Percentiles rank a stretch among this genome's conserved stretches.
phyloP scores from a whole-genome alignment of 2,329 filamentous ascomycete species.

The Metarhizium humberi region DNA sequence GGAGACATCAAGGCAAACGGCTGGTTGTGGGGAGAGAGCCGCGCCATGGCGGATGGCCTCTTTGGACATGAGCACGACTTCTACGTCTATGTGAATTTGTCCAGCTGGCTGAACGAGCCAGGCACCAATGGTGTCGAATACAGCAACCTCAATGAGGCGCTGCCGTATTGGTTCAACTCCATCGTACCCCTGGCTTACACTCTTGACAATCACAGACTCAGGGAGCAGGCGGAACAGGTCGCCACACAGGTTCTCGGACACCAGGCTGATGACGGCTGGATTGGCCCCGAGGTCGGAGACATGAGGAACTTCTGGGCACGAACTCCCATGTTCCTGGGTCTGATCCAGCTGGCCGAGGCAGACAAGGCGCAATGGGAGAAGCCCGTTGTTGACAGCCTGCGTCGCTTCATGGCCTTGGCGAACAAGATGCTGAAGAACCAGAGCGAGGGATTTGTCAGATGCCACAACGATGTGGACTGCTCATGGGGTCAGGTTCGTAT shows the following conservation, averaged over 20 bases:
- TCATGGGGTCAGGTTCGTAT: constrained; percentile 24
- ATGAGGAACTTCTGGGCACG: constrained; percentile 22
- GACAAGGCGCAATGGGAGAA: constrained; percentile 13
- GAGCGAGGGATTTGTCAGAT: constrained; percentile 38
- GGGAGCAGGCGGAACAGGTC: constrained; percentile 27
- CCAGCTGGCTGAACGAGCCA: constrained; percentile 30
- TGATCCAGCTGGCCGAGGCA: constrained; percentile 24
- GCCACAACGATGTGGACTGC: constrained; percentile 27
- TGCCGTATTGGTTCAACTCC: constrained; percentile 53
- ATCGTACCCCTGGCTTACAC: constrained; percentile 46
- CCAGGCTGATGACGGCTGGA: constrained; percentile 40
- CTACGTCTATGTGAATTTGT: constrained; percentile 41
- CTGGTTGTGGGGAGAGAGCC: constrained; percentile 42
- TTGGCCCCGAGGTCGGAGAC: constrained; percentile 27
- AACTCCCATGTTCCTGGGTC: constrained; percentile 20
- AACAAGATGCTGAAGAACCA: constrained; percentile 46
- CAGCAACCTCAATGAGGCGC: constrained; percentile 43
- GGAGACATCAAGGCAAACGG: constrained; percentile 40
- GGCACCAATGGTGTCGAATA: constrained; percentile 39
- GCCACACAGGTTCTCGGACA: constrained; percentile 33
- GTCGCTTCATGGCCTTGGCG: constrained; percentile 29
- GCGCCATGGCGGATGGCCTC: constrained; percentile 38
- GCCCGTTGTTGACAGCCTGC: constrained; percentile 10
- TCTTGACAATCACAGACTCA: constrained; percentile 30
- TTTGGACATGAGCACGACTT: constrained; percentile 45